These are phyloP conservation scores for Chaetomiaceae sp. DNA, from an alignment of 2,329 filamentous ascomycete genomes.

Conservation along the genomic window DNA sequence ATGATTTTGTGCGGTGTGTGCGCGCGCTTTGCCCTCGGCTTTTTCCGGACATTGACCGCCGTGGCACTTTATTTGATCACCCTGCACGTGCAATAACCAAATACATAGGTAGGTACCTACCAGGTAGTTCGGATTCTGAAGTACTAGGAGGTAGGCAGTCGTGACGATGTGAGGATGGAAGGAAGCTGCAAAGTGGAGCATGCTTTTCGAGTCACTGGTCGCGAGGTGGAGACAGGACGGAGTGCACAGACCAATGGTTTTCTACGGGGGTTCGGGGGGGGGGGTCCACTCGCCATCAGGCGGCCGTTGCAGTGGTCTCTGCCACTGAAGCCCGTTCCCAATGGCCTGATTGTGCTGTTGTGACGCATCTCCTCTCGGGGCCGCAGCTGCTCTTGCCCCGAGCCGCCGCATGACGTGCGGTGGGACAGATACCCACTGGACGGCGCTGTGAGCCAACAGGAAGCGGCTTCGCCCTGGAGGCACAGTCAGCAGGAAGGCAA, in stretches of 20 bases:
- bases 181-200: background rate
- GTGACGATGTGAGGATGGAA: no score
- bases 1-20: background rate
- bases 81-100: background rate
- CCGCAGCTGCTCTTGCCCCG: conserved; percentile 7
- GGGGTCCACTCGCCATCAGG: background rate
- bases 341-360: conserved; percentile 3
- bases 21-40: background rate
- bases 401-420: conserved; percentile 14
- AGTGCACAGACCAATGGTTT: conserved; percentile 18
- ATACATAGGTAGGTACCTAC: no score
- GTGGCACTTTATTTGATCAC: background rate
- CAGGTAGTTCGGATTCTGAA: no score
- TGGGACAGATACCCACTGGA: conserved; percentile 6
- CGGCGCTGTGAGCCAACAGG: background rate
- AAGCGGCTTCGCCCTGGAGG: background rate
- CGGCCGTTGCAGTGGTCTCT: background rate
- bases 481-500: background rate
- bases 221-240: background rate
- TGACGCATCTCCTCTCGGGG: conserved; percentile 8
- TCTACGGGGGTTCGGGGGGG: no score
- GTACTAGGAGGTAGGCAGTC: background rate
- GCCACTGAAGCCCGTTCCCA: background rate
- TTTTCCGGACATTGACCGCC: conserved; percentile 4
- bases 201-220: background rate